phyloP scores from a whole-genome alignment of 148 eudicot genomes.

The Chenopodium suecicum region DNA sequence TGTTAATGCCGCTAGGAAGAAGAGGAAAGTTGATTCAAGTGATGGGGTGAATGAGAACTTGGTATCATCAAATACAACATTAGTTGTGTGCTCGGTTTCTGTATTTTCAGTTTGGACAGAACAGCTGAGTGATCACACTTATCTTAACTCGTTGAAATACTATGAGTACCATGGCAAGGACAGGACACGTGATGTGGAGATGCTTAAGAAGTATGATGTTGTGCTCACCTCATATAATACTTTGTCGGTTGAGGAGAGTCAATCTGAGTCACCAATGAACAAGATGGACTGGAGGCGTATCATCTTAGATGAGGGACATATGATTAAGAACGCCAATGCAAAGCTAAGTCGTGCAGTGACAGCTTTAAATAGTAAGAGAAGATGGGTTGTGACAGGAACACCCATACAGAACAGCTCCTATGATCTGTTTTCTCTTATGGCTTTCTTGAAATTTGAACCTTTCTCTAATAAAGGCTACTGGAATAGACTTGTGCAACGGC shows the following conservation, averaged over 20 bases:
- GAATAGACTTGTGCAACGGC: slow-evolving; percentile 78
- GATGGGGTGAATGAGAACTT: slow-evolving; percentile 18
- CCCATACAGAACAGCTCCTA: slow-evolving; percentile 83
- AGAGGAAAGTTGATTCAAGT: slow-evolving; percentile 38
- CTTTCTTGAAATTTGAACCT: slow-evolving; percentile 86
- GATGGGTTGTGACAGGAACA: slow-evolving; percentile 96
- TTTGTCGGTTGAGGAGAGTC: slow-evolving; percentile 48
- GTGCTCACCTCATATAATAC: slow-evolving; percentile 83
- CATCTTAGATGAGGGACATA: slow-evolving; percentile 90
- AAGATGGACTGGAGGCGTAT: slow-evolving; percentile 82
- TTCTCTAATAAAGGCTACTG: slow-evolving; percentile 74
- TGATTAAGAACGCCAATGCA: slow-evolving; percentile 70
- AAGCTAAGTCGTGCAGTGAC: slow-evolving; percentile 70
- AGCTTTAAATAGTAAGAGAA: slow-evolving; percentile 54
- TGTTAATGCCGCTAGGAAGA: slow-evolving; percentile 39
- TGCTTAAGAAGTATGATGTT: slow-evolving; percentile 70
- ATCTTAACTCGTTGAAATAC: slow-evolving; percentile 52
- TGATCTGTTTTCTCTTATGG: slow-evolving; percentile 81
- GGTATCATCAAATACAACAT: slow-evolving; percentile 41
- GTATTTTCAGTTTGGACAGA: slow-evolving; percentile 82
- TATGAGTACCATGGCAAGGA: slow-evolving; percentile 77
- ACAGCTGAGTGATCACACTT: slow-evolving; percentile 72
- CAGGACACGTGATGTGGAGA: slow-evolving; percentile 57
- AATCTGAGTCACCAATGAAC: slow-evolving; percentile 51
- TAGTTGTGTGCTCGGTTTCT: slow-evolving; percentile 81